These are phyloP conservation scores for Diplodia sapinea DNA, from an alignment of 2,329 filamentous ascomycete species.

Conservation along the genomic window DNA sequence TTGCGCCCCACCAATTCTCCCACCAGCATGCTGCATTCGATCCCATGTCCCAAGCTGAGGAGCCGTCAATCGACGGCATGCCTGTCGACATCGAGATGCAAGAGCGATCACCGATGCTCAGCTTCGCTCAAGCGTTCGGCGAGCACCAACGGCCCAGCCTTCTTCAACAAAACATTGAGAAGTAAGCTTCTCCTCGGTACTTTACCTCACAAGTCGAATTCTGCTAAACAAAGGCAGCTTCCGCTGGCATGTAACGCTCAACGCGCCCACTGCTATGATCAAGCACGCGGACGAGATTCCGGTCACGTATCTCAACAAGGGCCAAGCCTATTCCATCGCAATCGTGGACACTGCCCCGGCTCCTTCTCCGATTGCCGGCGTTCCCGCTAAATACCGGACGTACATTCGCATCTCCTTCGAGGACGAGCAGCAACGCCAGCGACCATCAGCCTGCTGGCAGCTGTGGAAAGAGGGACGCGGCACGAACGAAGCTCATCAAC, in stretches of 20 bases:
- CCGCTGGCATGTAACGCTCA: slow-evolving; percentile 86
- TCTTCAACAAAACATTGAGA: slow-evolving; percentile 52
- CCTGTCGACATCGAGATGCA: slow-evolving; percentile 65
- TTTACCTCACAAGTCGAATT: background rate
- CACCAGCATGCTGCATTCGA: slow-evolving; percentile 83
- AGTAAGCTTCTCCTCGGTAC: slow-evolving; percentile 46
- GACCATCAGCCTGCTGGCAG: slow-evolving; percentile 84
- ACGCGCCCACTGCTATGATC: slow-evolving; percentile 96
- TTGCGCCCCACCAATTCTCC: slow-evolving; percentile 79
- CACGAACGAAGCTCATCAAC: slow-evolving; percentile 92
- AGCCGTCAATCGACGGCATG: slow-evolving; percentile 66
- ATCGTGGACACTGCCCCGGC: slow-evolving; percentile 77
- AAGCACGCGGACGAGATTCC: slow-evolving; percentile 89
- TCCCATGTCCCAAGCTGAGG: slow-evolving; percentile 73
- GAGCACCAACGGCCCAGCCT: slow-evolving; percentile 54
- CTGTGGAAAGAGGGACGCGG: slow-evolving; percentile 96
- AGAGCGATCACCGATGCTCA: slow-evolving; percentile 64
- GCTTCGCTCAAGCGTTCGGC: slow-evolving; percentile 57
- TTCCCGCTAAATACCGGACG: slow-evolving; percentile 78
- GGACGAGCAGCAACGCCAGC: slow-evolving; percentile 88
- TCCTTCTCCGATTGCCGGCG: slow-evolving; percentile 56
- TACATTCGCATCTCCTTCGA: slow-evolving; percentile 97
- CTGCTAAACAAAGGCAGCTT: slow-evolving; percentile 61
- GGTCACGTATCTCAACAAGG: slow-evolving; percentile 97
- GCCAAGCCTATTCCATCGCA: slow-evolving; percentile 88